phyloP scores from a whole-genome alignment of 208 protist species.

The Angomonas ambiguus region DNA sequence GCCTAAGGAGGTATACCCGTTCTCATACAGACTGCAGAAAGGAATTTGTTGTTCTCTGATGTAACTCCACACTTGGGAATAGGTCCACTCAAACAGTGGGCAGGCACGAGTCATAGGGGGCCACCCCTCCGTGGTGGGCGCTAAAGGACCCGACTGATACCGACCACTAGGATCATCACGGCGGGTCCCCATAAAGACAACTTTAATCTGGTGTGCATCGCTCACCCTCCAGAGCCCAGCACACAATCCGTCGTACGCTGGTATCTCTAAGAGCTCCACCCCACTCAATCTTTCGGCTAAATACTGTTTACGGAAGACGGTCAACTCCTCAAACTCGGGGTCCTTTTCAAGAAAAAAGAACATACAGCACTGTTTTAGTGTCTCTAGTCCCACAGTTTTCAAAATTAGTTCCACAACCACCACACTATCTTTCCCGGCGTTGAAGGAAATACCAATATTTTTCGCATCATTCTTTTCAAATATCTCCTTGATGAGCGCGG shows the following conservation, averaged over 20 bases:
- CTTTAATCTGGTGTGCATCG: slow-evolving; percentile 36
- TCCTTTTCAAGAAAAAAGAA: slow-evolving; percentile 52
- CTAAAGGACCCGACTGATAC: slow-evolving; percentile 49
- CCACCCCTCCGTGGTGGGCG: slow-evolving; percentile 76
- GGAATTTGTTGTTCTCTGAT: slow-evolving; percentile 50
- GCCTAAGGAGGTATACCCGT: slow-evolving; percentile 89
- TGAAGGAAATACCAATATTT: slow-evolving; percentile 83
- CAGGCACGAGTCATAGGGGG: slow-evolving; percentile 81
- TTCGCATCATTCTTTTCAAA: slow-evolving; percentile 28
- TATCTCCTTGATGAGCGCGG: slow-evolving; percentile 24
- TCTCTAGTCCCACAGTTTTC: slow-evolving; percentile 31
- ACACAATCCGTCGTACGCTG: slow-evolving; percentile 30
- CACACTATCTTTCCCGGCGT: slow-evolving; percentile 89
- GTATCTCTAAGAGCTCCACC: slow-evolving; percentile 27
- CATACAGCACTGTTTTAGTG: slow-evolving; percentile 34
- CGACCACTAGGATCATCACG: slow-evolving; percentile 59
- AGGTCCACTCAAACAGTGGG: slow-evolving; percentile 83
- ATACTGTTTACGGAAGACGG: slow-evolving; percentile 53
- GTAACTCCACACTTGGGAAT: slow-evolving; percentile 80
- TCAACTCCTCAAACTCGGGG: slow-evolving; percentile 77
- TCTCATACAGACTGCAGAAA: slow-evolving; percentile 80
- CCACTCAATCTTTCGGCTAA: slow-evolving; percentile 24
- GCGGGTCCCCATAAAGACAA: slow-evolving; percentile 86
- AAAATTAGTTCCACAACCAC: slow-evolving; percentile 78
- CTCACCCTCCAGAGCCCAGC: slow-evolving; percentile 51